phyloP scores from a whole-genome alignment of 2,329 filamentous ascomycete genomes.

The Hymenoscyphus occultus region DNA sequence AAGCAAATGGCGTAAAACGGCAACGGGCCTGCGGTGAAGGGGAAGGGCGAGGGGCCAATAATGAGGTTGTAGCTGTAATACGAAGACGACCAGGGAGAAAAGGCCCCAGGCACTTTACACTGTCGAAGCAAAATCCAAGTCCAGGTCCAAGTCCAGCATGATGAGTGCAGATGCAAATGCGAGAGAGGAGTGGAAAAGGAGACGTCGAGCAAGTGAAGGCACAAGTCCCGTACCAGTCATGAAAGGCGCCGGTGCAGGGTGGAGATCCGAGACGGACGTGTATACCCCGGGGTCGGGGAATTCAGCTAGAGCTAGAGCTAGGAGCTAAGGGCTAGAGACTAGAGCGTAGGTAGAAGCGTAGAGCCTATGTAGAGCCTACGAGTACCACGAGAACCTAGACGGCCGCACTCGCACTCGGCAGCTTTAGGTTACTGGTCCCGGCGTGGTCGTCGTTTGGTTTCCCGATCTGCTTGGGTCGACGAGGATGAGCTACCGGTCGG shows the following conservation, averaged over 20 bases:
- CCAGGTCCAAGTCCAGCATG: background rate
- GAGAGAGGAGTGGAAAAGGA: background rate
- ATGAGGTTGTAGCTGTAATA: slow-evolving; percentile 9
- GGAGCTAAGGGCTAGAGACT: no score
- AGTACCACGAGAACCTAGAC: no score
- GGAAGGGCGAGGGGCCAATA: background rate
- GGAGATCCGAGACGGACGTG: background rate
- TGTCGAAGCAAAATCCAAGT: slow-evolving; percentile 18
- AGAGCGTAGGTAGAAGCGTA: background rate
- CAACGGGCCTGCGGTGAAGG: slow-evolving; percentile 6
- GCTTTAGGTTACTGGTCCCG: background rate
- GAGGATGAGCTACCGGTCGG: no score
- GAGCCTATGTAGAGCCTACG: no score
- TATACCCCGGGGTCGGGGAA: background rate
- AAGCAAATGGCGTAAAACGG: slow-evolving; percentile 20
- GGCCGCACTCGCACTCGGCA: background rate
- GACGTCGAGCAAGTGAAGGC: background rate
- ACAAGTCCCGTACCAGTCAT: no score
- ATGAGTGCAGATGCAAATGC: background rate
- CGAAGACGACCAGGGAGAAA: slow-evolving; percentile 21
- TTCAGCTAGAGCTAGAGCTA: background rate
- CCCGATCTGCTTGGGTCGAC: no score
- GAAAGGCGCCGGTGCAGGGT: no score
- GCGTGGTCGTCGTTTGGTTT: background rate
- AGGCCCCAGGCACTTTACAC: slow-evolving; percentile 33